Conservation (phyloP, 495 filamentous ascomycete species). For the Xylaria castorea region DNA sequence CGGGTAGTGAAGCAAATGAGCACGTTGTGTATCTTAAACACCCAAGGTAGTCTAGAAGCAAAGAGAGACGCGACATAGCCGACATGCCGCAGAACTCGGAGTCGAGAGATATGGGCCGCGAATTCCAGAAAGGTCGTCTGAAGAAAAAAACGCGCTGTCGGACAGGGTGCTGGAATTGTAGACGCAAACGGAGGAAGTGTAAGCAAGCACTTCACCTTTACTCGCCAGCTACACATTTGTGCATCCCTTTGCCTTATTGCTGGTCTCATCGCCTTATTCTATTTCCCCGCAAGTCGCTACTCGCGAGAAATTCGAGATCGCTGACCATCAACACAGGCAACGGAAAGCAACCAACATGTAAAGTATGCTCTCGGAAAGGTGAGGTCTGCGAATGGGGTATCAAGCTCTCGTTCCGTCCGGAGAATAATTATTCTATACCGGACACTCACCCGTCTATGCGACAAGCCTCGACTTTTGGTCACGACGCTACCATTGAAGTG, state of each 20-base stretch:
- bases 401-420: neutral
- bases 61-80: neutral
- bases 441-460: neutral
- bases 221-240: neutral
- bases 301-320: neutral
- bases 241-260: neutral
- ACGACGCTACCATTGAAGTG: constrained; percentile 10
- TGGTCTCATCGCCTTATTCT: neutral
- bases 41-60: neutral
- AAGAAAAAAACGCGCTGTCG: neutral
- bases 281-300: neutral
- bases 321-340: constrained; percentile 4
- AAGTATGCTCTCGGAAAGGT: neutral
- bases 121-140: neutral
- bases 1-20: neutral
- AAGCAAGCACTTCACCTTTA: neutral
- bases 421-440: neutral
- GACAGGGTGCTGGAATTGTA: neutral
- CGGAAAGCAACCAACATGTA: neutral
- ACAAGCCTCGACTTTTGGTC: neutral
- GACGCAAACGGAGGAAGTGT: constrained; percentile 11
- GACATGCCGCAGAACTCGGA: neutral
- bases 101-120: neutral
- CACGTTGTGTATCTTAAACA: neutral
- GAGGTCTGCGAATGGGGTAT: constrained; percentile 3